phyloP scores from a whole-genome alignment of 2,329 filamentous ascomycete genomes.

The Fusarium acutatum region DNA sequence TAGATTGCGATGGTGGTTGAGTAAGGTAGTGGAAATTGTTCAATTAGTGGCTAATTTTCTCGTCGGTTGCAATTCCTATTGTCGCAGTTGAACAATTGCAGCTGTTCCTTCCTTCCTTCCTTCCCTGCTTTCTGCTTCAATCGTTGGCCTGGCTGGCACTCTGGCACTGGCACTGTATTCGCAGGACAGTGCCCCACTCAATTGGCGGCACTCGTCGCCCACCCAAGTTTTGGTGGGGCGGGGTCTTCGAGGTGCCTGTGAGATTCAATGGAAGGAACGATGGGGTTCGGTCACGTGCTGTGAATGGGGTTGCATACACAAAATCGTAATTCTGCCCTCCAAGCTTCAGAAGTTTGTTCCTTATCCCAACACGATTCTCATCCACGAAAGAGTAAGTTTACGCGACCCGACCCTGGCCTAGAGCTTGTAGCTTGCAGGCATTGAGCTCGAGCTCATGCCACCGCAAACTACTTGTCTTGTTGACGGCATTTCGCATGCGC shows the following conservation, averaged over 20 bases:
- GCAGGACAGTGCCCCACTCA: background rate
- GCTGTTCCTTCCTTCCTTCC: conserved; percentile 10
- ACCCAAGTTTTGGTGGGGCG: background rate
- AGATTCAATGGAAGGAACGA: background rate
- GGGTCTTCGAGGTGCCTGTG: too few relatives aligned
- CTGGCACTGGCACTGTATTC: background rate
- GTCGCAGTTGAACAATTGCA: conserved; percentile 2
- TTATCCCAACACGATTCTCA: conserved; percentile 58
- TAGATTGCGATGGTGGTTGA: background rate
- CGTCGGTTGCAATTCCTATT: background rate
- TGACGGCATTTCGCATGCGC: background rate
- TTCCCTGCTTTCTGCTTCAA: background rate
- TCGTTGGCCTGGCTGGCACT: too few relatives aligned
- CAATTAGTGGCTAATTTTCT: background rate
- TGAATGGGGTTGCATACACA: conserved; percentile 45
- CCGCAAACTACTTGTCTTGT: conserved; percentile 3
- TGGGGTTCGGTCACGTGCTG: background rate
- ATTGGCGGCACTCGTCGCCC: conserved; percentile 2
- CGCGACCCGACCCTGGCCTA: conserved; percentile 16
- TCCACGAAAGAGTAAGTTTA: conserved; percentile 52
- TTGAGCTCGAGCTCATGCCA: conserved; percentile 18
- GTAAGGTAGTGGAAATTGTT: background rate
- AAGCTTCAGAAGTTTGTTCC: conserved; percentile 46
- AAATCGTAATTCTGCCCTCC: conserved; percentile 44
- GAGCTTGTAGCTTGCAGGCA: conserved; percentile 13